A percentile compares a stretch with the other conserved stretches of the same genome.
These are phyloP conservation scores for Straminergon stramineum DNA, from an alignment of 225 moss, liverwort and hornwort species.

Conservation along the genomic window DNA sequence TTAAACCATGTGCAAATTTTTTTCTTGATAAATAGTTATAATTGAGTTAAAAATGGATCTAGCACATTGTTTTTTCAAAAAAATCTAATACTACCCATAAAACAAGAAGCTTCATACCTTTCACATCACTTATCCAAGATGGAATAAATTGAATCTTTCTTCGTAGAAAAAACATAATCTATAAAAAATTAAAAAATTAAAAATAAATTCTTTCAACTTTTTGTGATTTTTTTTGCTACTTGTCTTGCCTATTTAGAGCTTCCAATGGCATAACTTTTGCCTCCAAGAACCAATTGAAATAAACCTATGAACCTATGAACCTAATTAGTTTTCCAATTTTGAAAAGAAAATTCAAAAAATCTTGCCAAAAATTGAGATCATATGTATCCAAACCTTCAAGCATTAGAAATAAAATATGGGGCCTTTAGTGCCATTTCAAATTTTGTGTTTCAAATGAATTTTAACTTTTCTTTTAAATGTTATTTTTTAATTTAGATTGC, in stretches of 20 bases:
- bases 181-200: background rate
- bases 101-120: background rate
- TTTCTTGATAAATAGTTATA: background rate
- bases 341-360: background rate
- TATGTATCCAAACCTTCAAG: background rate
- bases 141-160: background rate
- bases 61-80: background rate
- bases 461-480: no score
- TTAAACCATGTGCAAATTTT: no score
- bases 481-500: no score
- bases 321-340: background rate
- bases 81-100: background rate
- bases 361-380: background rate
- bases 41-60: accelerated
- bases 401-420: no score
- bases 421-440: no score
- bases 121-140: background rate
- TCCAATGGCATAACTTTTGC: background rate
- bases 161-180: background rate
- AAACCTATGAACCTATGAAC: accelerated
- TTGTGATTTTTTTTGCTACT: background rate
- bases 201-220: background rate
- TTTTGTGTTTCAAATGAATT: no score
- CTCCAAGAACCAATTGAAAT: background rate
- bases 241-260: accelerated